Evolutionary conservation across 2,329 filamentous ascomycete genomes (phyloP), one percentile per base, ranked within the genome.

Genomic region (Colletotrichum chrysophilum): DNA sequence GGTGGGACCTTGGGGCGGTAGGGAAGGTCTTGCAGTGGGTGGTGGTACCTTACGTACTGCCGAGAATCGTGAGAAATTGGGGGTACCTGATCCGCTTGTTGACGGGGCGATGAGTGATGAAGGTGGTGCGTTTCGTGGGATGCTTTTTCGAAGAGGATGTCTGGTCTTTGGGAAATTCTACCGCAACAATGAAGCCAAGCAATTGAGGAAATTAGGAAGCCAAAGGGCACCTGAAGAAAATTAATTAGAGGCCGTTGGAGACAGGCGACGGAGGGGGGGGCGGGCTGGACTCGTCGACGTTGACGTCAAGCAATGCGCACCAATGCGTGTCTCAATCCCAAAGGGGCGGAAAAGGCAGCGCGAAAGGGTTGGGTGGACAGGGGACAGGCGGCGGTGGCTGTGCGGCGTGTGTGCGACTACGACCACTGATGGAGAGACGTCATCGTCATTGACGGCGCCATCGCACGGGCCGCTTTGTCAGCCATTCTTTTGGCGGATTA

Each of bases 381-480:
- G 28, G 56, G 70, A 38, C 34, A 7, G 24, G 58, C n/a, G 21
- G 62, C 48, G 64, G 62, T 72, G 73, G 62, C 73, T 73, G 43
- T 67, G 66, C 66, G 32, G 66, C 26, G 64, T 7, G 67, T 26
- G 61, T 43, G 55, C 55, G 55, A 43, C 38, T 0, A 43, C 56
- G 28, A 30, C 56, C 8, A 16, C 26, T 7, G 28, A 16, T 13
- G 26, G 58, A 56, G 61, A 75, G 43, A 68, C 64, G 73, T 75
- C 73, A 75, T 73, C 70, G 69, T 56, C 55, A 55, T 55, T 52
- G 61, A 66, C 52, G n/a, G 58, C 43, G 52, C 52, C 61, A 70
- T 74, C 71, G 48, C 30, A 74, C 38, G 28, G 56, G 16, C 55
- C 21, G 55, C 55, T 58, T 58, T 58, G 55, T 58, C 55, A 58